These are phyloP conservation scores for Penicillium sp. DNA, from an alignment of 2,329 filamentous ascomycete species.

Conservation along the genomic window DNA sequence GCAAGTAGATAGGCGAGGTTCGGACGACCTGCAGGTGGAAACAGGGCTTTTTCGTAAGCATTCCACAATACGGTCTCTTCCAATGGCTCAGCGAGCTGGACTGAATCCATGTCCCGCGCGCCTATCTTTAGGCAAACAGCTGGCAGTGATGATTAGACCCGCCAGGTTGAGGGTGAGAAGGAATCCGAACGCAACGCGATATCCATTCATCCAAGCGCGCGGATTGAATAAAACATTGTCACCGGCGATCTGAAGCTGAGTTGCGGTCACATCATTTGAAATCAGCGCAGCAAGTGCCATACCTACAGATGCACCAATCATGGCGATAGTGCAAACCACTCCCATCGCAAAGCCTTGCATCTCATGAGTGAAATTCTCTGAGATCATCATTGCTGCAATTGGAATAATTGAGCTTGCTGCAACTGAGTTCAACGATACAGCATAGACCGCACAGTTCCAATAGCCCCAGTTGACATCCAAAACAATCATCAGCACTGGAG, in stretches of 20 bases:
- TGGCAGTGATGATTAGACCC: not conserved
- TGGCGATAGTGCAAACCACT: constrained; percentile 6
- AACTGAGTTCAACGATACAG: not conserved
- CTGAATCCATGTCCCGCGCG: not conserved
- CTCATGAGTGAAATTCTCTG: not conserved
- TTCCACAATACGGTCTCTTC: no score
- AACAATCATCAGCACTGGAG: constrained; percentile 3
- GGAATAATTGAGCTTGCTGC: not conserved
- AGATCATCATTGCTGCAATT: not conserved
- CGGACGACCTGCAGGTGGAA: not conserved
- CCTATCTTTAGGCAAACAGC: constrained; percentile 5
- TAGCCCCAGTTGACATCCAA: not conserved
- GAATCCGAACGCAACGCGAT: constrained; percentile 8
- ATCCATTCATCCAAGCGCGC: constrained; percentile 1
- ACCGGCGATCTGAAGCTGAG: not conserved
- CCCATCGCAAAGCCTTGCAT: constrained; percentile 3
- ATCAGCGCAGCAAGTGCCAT: constrained; percentile 3
- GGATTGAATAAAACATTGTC: not conserved
- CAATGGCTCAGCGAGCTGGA: not conserved
- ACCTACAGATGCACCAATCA: constrained; percentile 6
- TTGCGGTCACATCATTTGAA: constrained; percentile 1
- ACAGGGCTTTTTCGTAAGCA: not conserved
- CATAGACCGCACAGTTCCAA: not conserved
- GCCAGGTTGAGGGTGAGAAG: constrained; percentile 2
- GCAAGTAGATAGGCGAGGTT: not conserved